A percentile compares a stretch with the other conserved stretches of the same genome.
Evolutionary conservation across 208 protist genomes (phyloP).

Genomic region (Leishmania martiniquensis): DNA sequence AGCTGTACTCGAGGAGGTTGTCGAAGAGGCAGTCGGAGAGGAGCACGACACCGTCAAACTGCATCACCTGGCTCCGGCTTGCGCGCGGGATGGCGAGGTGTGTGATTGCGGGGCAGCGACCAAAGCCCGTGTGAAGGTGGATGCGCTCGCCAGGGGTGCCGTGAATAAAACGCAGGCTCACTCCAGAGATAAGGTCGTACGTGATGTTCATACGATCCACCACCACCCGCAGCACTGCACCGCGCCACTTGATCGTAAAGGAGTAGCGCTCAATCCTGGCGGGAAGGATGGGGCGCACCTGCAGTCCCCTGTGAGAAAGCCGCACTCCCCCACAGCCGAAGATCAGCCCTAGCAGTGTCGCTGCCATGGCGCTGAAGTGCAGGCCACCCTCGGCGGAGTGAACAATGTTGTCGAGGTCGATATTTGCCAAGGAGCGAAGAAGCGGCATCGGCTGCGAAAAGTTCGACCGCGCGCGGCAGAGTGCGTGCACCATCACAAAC

Average conservation of each 20-base stretch:
- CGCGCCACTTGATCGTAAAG: conserved; percentile 85
- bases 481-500: conserved; percentile 69
- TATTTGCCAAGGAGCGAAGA: conserved; percentile 69
- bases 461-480: conserved; percentile 60
- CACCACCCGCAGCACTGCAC: conserved; percentile 62
- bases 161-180: conserved; percentile 87
- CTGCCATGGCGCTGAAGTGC: conserved; percentile 82
- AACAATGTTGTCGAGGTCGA: conserved; percentile 90
- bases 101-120: conserved; percentile 36
- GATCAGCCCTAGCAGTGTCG: conserved; percentile 63
- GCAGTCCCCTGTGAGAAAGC: conserved; percentile 47
- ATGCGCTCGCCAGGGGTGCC: conserved; percentile 63
- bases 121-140: conserved; percentile 82
- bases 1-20: conserved; percentile 89
- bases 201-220: conserved; percentile 62
- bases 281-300: conserved; percentile 77
- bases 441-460: conserved; percentile 79
- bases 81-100: conserved; percentile 60
- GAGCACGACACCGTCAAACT: conserved; percentile 88
- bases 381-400: conserved; percentile 88
- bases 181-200: conserved; percentile 82
- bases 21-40: conserved; percentile 81
- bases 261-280: conserved; percentile 64
- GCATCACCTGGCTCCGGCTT: conserved; percentile 40
- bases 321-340: conserved; percentile 79